phyloP scores from a whole-genome alignment of 805 yeast genomes.

The Helenozyma rhizophorensis region DNA sequence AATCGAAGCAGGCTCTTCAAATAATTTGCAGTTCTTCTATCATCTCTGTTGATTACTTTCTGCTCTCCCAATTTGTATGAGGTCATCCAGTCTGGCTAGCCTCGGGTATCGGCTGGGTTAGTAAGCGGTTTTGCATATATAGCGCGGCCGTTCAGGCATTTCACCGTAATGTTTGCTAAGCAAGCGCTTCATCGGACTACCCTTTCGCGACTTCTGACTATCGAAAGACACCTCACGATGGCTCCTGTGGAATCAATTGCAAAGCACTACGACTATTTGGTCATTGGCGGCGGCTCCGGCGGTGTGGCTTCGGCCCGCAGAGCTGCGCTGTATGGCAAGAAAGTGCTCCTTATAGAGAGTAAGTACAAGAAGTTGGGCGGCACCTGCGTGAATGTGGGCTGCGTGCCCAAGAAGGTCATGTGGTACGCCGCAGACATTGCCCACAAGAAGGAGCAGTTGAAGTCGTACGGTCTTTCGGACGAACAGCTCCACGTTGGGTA shows the following conservation, averaged over 20 bases:
- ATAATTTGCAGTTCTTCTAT: too few species aligned
- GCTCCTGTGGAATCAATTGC: slow-evolving; percentile 42
- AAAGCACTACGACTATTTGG: slow-evolving; percentile 80
- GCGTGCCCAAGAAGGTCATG: slow-evolving; percentile 98
- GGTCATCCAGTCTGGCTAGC: too few species aligned
- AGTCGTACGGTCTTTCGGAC: slow-evolving; percentile 75
- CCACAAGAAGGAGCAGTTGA: slow-evolving; percentile 64
- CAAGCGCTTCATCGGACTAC: slow-evolving; percentile 5
- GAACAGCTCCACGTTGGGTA: slow-evolving; percentile 43
- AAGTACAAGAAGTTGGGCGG: slow-evolving; percentile 76
- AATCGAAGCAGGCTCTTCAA: too few species aligned
- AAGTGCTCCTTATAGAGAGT: slow-evolving; percentile 77
- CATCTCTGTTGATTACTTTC: too few species aligned
- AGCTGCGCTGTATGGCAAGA: slow-evolving; percentile 92
- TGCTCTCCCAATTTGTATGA: too few species aligned
- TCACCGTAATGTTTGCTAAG: slow-evolving; percentile 7
- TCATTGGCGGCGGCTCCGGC: slow-evolving; percentile 98
- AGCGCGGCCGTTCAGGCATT: background rate
- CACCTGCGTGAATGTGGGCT: slow-evolving; percentile 98
- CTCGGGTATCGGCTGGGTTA: too few species aligned
- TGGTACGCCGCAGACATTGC: slow-evolving; percentile 97
- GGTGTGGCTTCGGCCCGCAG: slow-evolving; percentile 98
- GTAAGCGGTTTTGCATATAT: slow-evolving; percentile 5
- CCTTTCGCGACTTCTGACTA: slow-evolving; percentile 13
- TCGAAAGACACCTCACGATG: slow-evolving; percentile 43